Percentiles rank a stretch among this genome's conserved stretches.
Conservation (phyloP, 2,329 filamentous ascomycete genomes). For the Fusarium buharicum region DNA sequence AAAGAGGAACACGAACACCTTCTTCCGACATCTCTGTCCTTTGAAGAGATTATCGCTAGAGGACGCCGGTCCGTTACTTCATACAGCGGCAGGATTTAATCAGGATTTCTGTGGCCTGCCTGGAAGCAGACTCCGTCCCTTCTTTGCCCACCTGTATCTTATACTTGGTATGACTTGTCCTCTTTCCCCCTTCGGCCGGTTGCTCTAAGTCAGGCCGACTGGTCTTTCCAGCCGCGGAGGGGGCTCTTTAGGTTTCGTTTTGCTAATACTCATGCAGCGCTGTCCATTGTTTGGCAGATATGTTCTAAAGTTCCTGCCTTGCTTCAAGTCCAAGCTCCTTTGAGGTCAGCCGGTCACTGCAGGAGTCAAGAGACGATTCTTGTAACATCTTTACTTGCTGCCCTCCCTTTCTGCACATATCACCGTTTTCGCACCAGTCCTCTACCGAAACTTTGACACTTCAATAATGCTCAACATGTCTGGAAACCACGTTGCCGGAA, state of each 20-base stretch:
- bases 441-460: constrained; percentile 14
- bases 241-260: constrained; percentile 12
- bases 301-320: constrained; percentile 48
- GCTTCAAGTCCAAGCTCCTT: constrained; percentile 65
- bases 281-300: constrained; percentile 45
- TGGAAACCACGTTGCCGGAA: constrained; percentile 76
- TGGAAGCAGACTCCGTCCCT: constrained; percentile 53
- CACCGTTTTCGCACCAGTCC: constrained; percentile 17
- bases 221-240: constrained; percentile 13
- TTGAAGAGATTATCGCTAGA: constrained; percentile 41
- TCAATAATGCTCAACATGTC: constrained; percentile 69
- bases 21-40: constrained; percentile 36
- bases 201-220: constrained; percentile 31
- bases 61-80: constrained; percentile 46
- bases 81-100: constrained; percentile 46
- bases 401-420: constrained; percentile 34
- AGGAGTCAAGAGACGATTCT: constrained; percentile 65
- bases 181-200: constrained; percentile 11
- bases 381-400: constrained; percentile 38
- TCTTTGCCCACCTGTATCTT: constrained; percentile 47
- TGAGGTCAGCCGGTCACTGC: constrained; percentile 87
- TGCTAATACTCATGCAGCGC: constrained; percentile 40
- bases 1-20: constrained; percentile 39
- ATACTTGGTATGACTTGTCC: constrained; percentile 42
- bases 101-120: constrained; percentile 49